phyloP scores from a whole-genome alignment of 805 yeast genomes.

The Suhomyces xylopsoci region DNA sequence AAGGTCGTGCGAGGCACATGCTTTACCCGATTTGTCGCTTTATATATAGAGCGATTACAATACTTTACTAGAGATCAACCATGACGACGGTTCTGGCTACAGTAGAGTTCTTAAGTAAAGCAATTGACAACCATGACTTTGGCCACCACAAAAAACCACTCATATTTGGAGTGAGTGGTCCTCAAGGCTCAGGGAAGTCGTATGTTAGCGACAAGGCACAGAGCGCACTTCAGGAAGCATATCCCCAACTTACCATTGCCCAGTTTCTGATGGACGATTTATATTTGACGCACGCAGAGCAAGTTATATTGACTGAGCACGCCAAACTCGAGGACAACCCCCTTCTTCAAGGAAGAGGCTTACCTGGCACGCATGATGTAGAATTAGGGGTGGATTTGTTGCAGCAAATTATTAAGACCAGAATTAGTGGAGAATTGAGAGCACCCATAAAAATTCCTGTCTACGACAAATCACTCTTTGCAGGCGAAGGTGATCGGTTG shows the following conservation, averaged over 20 bases:
- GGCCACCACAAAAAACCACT: conserved; percentile 33
- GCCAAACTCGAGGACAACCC: conserved; percentile 42
- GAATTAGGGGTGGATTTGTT: conserved; percentile 39
- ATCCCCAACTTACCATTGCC: conserved; percentile 38
- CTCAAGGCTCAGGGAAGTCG: conserved; percentile 81
- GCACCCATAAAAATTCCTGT: conserved; percentile 48
- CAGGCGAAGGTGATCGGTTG: conserved; percentile 79
- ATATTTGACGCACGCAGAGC: conserved; percentile 67
- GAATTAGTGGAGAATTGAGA: not conserved
- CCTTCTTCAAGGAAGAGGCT: conserved; percentile 74
- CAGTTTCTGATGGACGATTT: conserved; percentile 82
- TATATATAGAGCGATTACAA: not conserved
- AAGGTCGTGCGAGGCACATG: not conserved
- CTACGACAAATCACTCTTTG: conserved; percentile 71
- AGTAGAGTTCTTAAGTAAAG: conserved; percentile 25
- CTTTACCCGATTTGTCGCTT: not conserved
- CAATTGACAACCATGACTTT: conserved; percentile 23
- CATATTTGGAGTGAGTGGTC: conserved; percentile 60
- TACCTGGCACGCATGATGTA: conserved; percentile 93
- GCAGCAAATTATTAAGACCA: conserved; percentile 18
- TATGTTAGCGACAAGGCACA: conserved; percentile 47
- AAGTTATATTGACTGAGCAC: conserved; percentile 38
- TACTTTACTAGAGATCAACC: not conserved
- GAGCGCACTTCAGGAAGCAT: conserved; percentile 26
- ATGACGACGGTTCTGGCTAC: conserved; percentile 11